Base-by-base conservation (phyloP, 2,329 filamentous ascomycete genomes). In the Penicillium occitanis region DNA sequence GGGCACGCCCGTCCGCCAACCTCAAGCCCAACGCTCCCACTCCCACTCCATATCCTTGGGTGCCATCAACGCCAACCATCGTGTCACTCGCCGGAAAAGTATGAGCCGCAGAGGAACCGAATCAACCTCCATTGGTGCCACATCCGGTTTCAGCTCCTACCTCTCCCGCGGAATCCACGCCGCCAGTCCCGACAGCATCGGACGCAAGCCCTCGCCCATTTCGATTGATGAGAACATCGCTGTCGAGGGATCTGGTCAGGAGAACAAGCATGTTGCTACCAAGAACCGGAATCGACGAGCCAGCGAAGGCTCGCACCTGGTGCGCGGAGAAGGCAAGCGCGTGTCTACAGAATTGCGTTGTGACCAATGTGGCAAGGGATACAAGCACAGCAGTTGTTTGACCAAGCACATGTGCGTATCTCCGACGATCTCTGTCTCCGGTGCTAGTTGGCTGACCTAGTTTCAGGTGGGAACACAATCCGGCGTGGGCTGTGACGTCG, bases 331-430 rank as follows among this genome's bases (percentile, higher is more conserved):
- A 74, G 85, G 87, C 71, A 89, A 88, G 83, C 93, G 92, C 82
- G 86, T 87, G 79, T 91, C 88, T 75, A 88, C 89, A 75, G 94
- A 98, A 79, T 88, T 99, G 77, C 92, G 91, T 81, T 99, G 95
- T 84, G 92, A 97, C 78, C 94, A 93, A 82, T 99, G 95, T 85
- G 94, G 94, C 81, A 99, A 99, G 87, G 93, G 93, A 82, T 99
- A 99, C 88, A 99, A 99, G 89, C 95, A 99, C 87, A 96, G 93
- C 88, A 98, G 95, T 85, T 99, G 95, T 88, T 88, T 99, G 85
- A 96, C 92, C 79, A 99, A 98, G 88, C 95, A 99, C 89, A 90
- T 97, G 95, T 98, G 89, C 88, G 95, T 97, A 86, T 79, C 71
- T 75, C 35, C 37, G 71, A 68, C 73, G 69, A 25, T 71, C 69